Conservation (phyloP, 2,329 filamentous ascomycete genomes). For the Ophiobolus disseminans region DNA sequence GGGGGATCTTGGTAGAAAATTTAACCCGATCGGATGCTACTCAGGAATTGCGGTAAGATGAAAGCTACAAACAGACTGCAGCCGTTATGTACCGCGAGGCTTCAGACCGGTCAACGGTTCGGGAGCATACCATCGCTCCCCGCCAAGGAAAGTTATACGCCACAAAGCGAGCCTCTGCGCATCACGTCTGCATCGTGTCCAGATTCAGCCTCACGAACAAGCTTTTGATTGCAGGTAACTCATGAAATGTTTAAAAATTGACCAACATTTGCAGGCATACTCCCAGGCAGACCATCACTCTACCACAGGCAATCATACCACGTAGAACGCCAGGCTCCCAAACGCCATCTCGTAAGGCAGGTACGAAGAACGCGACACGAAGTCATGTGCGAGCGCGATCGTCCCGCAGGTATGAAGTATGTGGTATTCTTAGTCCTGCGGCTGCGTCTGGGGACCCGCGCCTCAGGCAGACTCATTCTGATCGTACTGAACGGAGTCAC, state of each 20-base stretch:
- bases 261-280: conserved; percentile 1
- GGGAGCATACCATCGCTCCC: too few species aligned
- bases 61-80: too few species aligned
- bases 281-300: conserved; percentile 9
- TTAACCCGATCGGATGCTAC: too few species aligned
- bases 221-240: neutral
- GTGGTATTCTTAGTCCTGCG: conserved; percentile 8
- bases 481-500: conserved; percentile 3
- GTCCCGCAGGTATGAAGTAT: conserved; percentile 3
- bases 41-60: too few species aligned
- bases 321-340: conserved; percentile 2
- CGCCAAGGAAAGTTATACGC: too few species aligned
- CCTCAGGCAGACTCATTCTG: conserved; percentile 25
- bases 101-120: too few species aligned
- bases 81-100: too few species aligned
- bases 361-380: conserved; percentile 30
- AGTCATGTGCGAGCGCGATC: conserved; percentile 32
- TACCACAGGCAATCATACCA: conserved; percentile 2
- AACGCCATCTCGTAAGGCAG: conserved; percentile 12
- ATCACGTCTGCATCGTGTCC: too few species aligned
- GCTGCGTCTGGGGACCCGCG: conserved; percentile 2
- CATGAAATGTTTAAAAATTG: too few species aligned
- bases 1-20: too few species aligned
- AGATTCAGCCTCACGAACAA: neutral
- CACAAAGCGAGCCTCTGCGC: too few species aligned